phyloP scores from a whole-genome alignment of 148 eudicot genomes.

The Cornus kousa region DNA sequence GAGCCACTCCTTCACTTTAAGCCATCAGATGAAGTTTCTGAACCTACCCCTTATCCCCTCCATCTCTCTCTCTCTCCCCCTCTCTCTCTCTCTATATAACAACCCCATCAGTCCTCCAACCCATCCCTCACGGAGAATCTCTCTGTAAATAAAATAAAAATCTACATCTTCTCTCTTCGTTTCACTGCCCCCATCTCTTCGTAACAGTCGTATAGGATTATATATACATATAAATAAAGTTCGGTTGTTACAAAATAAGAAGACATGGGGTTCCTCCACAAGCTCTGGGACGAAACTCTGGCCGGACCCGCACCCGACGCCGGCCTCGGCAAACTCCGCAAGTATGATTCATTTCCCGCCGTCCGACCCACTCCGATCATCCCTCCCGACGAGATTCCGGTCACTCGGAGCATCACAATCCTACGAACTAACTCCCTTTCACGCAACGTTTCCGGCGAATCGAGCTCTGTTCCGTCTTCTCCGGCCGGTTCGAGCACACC shows the following conservation, averaged over 20 bases:
- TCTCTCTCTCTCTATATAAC: constrained; percentile 13
- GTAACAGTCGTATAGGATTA: constrained; percentile 7
- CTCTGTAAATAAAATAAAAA: not conserved
- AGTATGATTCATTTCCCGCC: constrained; percentile 54
- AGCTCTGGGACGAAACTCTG: constrained; percentile 79
- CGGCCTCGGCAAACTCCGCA: constrained; percentile 54
- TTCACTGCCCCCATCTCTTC: constrained; percentile 12
- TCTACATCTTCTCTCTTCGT: constrained; percentile 3
- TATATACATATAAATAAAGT: not conserved
- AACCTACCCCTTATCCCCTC: not conserved
- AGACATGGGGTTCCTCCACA: constrained; percentile 67
- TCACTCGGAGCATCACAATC: constrained; percentile 46
- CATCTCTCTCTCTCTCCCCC: too few relatives aligned
- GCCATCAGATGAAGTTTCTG: not conserved
- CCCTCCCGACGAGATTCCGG: constrained; percentile 9
- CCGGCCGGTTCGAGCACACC: constrained; percentile 49
- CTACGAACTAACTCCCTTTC: constrained; percentile 22
- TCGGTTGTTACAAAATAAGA: constrained; percentile 29
- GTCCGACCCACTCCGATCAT: constrained; percentile 23
- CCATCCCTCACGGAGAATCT: not conserved
- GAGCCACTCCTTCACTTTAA: constrained; percentile 2
- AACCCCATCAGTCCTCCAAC: not conserved
- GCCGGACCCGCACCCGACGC: constrained; percentile 71
- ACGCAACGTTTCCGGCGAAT: constrained; percentile 17
- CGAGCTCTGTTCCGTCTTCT: constrained; percentile 44